These are phyloP conservation scores for Aspergillus awamori DNA, from an alignment of 2,329 filamentous ascomycete genomes.

Conservation along the genomic window DNA sequence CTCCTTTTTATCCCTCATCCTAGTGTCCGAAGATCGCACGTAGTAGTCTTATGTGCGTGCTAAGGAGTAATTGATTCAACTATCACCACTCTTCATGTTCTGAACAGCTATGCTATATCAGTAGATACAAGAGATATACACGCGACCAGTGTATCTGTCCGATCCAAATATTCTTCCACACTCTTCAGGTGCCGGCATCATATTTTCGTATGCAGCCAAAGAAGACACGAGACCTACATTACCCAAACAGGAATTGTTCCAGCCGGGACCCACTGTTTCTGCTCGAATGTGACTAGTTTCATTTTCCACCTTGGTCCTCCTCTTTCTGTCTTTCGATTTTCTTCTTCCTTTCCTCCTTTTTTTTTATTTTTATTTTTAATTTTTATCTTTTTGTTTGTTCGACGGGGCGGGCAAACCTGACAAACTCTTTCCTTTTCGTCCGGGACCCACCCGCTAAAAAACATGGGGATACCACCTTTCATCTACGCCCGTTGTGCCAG, in stretches of 20 bases:
- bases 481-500: background rate
- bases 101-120: background rate
- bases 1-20: background rate
- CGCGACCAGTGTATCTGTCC: background rate
- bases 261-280: conserved; percentile 9
- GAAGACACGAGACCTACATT: conserved; percentile 8
- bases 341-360: conserved; percentile 10
- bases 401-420: conserved; percentile 7
- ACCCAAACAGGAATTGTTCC: conserved; percentile 6
- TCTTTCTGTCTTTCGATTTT: conserved; percentile 1
- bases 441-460: conserved; percentile 17
- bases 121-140: background rate
- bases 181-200: no score
- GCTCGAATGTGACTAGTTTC: background rate
- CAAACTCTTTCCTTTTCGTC: background rate
- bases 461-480: conserved; percentile 16
- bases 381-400: conserved; percentile 2
- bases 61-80: background rate
- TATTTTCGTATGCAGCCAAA: background rate
- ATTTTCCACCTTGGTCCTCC: background rate
- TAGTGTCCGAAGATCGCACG: background rate
- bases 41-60: background rate
- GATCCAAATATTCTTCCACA: no score
- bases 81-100: background rate
- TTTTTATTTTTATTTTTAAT: background rate